phyloP scores from a whole-genome alignment of 805 yeast genomes.

The Sungouiozyma ichnusensis region DNA sequence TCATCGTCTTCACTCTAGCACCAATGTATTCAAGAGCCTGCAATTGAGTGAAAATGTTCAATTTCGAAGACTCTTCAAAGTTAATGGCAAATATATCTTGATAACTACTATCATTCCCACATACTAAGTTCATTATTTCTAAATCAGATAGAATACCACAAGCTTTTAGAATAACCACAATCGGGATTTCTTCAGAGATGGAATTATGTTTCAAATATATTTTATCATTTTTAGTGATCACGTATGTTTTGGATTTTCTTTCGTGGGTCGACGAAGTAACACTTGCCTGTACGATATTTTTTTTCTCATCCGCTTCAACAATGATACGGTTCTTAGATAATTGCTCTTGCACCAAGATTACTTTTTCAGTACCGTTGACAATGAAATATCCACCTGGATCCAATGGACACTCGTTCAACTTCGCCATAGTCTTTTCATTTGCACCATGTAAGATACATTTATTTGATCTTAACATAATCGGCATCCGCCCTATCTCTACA shows the following conservation, averaged over 20 bases:
- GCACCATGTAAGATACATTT: conserved; percentile 80
- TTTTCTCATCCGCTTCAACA: conserved; percentile 94
- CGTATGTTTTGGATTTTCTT: conserved; percentile 94
- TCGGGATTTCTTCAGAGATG: conserved; percentile 89
- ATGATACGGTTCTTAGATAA: conserved; percentile 92
- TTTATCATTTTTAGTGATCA: conserved; percentile 80
- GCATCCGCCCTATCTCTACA: conserved; percentile 95
- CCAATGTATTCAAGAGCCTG: conserved; percentile 93
- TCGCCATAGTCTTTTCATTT: conserved; percentile 76
- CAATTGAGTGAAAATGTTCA: conserved; percentile 80
- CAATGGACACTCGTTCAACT: conserved; percentile 83
- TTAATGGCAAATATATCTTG: conserved; percentile 90
- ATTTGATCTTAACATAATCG: conserved; percentile 92
- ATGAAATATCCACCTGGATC: conserved; percentile 99
- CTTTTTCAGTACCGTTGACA: conserved; percentile 97
- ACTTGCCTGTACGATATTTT: conserved; percentile 89
- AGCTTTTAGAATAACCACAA: conserved; percentile 85
- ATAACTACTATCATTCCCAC: conserved; percentile 79
- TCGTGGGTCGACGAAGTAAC: conserved; percentile 98
- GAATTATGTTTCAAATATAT: conserved; percentile 93
- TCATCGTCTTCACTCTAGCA: conserved; percentile 78
- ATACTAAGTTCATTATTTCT: conserved; percentile 87
- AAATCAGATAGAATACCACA: conserved; percentile 88
- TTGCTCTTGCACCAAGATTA: conserved; percentile 93
- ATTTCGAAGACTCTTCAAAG: conserved; percentile 83